A percentile compares a stretch with the other conserved stretches of the same genome.
These are phyloP conservation scores for Xylaria acuta DNA, from an alignment of 495 filamentous ascomycete genomes.

Conservation along the genomic window DNA sequence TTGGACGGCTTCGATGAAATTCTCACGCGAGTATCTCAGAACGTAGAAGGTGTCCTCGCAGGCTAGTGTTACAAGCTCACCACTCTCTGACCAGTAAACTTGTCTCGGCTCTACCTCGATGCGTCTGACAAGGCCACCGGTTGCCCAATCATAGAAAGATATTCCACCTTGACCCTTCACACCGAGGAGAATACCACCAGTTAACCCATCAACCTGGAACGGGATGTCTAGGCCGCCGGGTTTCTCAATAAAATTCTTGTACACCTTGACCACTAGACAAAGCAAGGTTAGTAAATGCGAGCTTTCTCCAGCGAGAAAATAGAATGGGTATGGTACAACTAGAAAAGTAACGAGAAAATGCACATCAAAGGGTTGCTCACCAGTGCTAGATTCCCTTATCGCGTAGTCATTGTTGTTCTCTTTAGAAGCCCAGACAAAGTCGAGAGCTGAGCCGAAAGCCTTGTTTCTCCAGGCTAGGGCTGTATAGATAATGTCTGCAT, in stretches of 20 bases:
- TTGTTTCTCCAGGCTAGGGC: constrained; percentile 97
- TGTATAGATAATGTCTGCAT: constrained; percentile 88
- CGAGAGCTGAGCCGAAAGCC: constrained; percentile 90
- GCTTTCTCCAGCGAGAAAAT: neutral
- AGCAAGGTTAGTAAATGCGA: neutral
- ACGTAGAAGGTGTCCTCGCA: constrained; percentile 97
- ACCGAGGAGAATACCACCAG: constrained; percentile 89
- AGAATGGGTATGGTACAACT: no score
- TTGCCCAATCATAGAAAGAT: constrained; percentile 96
- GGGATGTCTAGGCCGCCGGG: constrained; percentile 88
- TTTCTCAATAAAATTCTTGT: constrained; percentile 97
- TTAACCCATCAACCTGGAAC: constrained; percentile 92
- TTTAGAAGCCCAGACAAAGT: constrained; percentile 97
- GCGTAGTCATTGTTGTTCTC: constrained; percentile 99
- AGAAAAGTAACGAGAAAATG: no score
- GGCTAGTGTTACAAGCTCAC: constrained; percentile 89
- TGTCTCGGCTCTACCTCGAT: constrained; percentile 95
- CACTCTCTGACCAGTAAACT: constrained; percentile 97
- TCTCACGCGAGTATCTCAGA: constrained; percentile 85
- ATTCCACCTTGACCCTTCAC: constrained; percentile 94
- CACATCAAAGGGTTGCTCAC: constrained; percentile 43
- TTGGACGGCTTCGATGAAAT: constrained; percentile 81
- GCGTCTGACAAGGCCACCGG: constrained; percentile 83
- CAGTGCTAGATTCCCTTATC: constrained; percentile 90
- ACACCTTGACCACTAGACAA: constrained; percentile 75